phyloP scores from a whole-genome alignment of 2,329 filamentous ascomycete genomes.

The Fusarium equiseti region DNA sequence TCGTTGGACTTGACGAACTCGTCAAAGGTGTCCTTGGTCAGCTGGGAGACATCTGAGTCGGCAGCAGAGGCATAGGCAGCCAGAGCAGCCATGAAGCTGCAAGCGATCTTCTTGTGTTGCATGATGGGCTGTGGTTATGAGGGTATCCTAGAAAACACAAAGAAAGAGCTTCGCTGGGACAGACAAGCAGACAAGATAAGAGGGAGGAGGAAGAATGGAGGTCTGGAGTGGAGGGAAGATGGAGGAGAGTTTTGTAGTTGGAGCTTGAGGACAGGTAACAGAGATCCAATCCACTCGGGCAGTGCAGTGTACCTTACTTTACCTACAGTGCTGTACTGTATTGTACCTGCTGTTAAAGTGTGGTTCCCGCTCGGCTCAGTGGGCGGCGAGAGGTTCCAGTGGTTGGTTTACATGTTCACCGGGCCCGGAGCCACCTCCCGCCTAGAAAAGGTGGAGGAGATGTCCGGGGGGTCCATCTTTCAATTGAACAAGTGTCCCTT shows the following conservation, averaged over 20 bases:
- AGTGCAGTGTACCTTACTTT: not conserved
- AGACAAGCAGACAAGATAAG: slow-evolving; percentile 33
- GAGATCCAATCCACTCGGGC: slow-evolving; percentile 18
- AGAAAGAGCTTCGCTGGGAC: slow-evolving; percentile 37
- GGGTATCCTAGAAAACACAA: slow-evolving; percentile 45
- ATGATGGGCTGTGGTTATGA: slow-evolving; percentile 53
- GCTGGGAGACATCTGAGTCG: slow-evolving; percentile 83
- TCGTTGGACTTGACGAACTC: slow-evolving; percentile 87
- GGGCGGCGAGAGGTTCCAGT: slow-evolving; percentile 5
- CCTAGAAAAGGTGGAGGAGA: slow-evolving; percentile 25
- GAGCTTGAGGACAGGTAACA: slow-evolving; percentile 43
- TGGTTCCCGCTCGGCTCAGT: slow-evolving; percentile 10
- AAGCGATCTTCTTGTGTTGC: slow-evolving; percentile 64
- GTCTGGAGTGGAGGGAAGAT: slow-evolving; percentile 39
- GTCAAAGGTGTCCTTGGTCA: slow-evolving; percentile 89
- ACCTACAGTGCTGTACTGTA: slow-evolving; percentile 4
- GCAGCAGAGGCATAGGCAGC: slow-evolving; percentile 71
- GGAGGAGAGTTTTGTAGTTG: slow-evolving; percentile 54
- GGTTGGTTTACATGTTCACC: slow-evolving; percentile 1
- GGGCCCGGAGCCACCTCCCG: slow-evolving; percentile 41
- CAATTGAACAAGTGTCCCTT: slow-evolving; percentile 62
- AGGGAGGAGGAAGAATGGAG: slow-evolving; percentile 31
- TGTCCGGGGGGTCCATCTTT: slow-evolving; percentile 33
- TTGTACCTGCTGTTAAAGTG: slow-evolving; percentile 6
- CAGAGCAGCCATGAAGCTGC: slow-evolving; percentile 66